These are phyloP conservation scores for Thalassia testudinum DNA, from an alignment of 116 monocot species.

Conservation along the genomic window DNA sequence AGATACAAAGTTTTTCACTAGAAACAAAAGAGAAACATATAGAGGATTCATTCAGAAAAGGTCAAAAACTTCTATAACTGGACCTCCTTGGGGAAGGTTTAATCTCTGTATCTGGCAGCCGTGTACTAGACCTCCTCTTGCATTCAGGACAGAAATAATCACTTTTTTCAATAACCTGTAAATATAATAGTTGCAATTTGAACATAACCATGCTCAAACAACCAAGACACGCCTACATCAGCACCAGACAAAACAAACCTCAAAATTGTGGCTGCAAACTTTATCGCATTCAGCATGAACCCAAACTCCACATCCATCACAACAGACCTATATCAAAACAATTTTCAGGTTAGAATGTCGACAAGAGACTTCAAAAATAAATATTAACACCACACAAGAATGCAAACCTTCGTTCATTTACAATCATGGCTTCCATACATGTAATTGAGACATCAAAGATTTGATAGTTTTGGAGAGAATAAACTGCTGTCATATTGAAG, in stretches of 20 bases:
- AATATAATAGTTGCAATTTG: no score
- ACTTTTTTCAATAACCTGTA: slow-evolving; percentile 48
- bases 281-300: slow-evolving; percentile 95
- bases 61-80: slow-evolving; percentile 17
- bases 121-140: slow-evolving; percentile 39
- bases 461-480: no score
- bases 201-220: not conserved
- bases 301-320: slow-evolving; percentile 88
- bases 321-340: slow-evolving; percentile 90
- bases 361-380: no score
- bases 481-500: no score
- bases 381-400: no score
- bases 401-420: no score
- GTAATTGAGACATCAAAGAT: no score
- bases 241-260: slow-evolving; percentile 23
- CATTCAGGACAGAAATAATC: slow-evolving; percentile 90
- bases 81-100: slow-evolving; percentile 1
- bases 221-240: not conserved
- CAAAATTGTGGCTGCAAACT: slow-evolving; percentile 31
- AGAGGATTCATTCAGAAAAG: not conserved
- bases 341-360: no score
- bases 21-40: not conserved
- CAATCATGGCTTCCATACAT: no score
- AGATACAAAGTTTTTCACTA: not conserved
- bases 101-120: no score